Evolutionary conservation across 257 asterid genomes (phyloP), one percentile per base, ranked within the genome.

Genomic region (Scutellaria barbata): DNA sequence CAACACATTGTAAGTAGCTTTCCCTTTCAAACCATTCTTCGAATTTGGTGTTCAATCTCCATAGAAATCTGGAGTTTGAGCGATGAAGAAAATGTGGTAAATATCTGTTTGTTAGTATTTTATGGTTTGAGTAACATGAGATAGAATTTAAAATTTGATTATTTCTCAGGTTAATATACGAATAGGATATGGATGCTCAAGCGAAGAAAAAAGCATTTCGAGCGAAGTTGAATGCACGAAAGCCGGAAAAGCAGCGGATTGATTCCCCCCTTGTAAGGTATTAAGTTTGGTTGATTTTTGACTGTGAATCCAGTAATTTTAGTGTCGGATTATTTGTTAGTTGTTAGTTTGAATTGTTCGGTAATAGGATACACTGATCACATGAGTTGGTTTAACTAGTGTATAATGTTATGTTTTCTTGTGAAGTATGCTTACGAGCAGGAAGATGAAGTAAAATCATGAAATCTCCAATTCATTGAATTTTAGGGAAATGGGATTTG

Each of bases 221-320:
- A 55, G 90, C 96, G 4, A 94, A 82, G 72, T 65, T 94, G 84
- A 88, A 84, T 25, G 89, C 93, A 10, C 80, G 78, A 72, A 88
- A 87, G 83, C 84, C 78, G 78, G 88, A 86, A 71, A 86, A 86
- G 73, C 89, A 86, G 72, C 89, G 86, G 30, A 86, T 94, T 72
- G 97, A 86, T 79, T 88, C 95, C 66, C 96, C 96, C 59, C 88
- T 94, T 51, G 89, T 86, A 4, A 94, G 97, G 99, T 94, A 87
- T 45, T 63, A 43, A 54, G 8, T 63, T 35, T 67, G 11, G 47
- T 16, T 47, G 18, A 58, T 68, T 66, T 68, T 66, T 52, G 37
- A 50, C 52, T 61, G 55, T 52, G 51, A 52, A 40, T 8, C 35
- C 50, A 42, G 66, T 51, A 39, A 16, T 64, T 68, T 63, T 67